phyloP scores from a whole-genome alignment of 2,329 filamentous ascomycete genomes.

The Colletotrichum falcatum region DNA sequence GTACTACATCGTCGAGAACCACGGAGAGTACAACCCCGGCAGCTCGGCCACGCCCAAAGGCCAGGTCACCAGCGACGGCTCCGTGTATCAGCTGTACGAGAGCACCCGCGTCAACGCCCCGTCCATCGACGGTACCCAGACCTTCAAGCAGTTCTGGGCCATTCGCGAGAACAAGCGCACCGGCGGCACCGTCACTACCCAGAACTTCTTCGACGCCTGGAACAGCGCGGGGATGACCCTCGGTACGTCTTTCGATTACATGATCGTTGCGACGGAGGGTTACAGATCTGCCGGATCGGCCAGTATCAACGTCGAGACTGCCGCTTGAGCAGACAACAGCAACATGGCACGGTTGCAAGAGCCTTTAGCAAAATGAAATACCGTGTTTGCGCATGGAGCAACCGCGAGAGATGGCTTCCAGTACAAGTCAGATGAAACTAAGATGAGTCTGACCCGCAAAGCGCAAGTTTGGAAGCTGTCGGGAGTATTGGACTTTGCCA shows the following conservation, averaged over 20 bases:
- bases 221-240: constrained; percentile 59
- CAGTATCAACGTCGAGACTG: constrained; percentile 56
- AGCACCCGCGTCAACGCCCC: constrained; percentile 56
- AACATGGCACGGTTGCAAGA: neutral
- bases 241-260: constrained; percentile 61
- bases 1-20: constrained; percentile 50
- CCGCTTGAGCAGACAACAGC: constrained; percentile 11
- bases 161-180: constrained; percentile 62
- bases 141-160: constrained; percentile 66
- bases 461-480: constrained; percentile 1
- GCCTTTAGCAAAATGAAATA: neutral
- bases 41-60: constrained; percentile 50
- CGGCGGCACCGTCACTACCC: constrained; percentile 61
- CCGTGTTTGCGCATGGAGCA: neutral
- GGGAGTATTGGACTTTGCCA: neutral
- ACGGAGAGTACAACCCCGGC: constrained; percentile 53
- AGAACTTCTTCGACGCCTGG: constrained; percentile 67
- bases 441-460: neutral
- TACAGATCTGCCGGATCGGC: constrained; percentile 63
- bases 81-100: constrained; percentile 53
- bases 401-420: neutral
- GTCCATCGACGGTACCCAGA: constrained; percentile 61
- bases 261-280: constrained; percentile 67
- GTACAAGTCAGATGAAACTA: neutral
- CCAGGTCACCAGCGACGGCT: constrained; percentile 52